These are phyloP conservation scores for Prunus fruticosa DNA, from an alignment of 306 rosid species.

Conservation along the genomic window DNA sequence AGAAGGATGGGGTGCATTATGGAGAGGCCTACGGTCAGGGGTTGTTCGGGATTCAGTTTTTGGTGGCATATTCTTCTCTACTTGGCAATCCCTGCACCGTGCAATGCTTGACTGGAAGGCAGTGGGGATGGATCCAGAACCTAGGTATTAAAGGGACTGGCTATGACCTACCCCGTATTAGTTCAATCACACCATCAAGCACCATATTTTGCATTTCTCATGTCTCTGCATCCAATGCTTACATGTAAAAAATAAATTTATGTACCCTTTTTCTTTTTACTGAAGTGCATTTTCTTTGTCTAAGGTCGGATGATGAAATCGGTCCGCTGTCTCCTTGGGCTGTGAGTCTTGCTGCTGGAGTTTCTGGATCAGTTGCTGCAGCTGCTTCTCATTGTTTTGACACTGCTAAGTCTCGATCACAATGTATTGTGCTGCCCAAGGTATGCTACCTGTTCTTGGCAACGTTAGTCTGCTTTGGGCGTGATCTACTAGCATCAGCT, in stretches of 20 bases:
- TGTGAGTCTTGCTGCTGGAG: constrained; percentile 77
- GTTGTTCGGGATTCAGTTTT: constrained; percentile 80
- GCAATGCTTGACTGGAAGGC: constrained; percentile 90
- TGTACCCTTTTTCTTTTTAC: constrained; percentile 6
- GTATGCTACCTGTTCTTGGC: constrained; percentile 27
- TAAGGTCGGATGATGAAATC: constrained; percentile 69
- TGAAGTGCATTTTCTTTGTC: constrained; percentile 31
- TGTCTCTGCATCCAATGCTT: neutral
- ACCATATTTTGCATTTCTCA: neutral
- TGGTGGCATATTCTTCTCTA: constrained; percentile 77
- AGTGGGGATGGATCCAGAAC: constrained; percentile 71
- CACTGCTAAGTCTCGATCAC: constrained; percentile 77
- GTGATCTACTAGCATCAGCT: neutral
- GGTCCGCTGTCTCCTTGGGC: constrained; percentile 74
- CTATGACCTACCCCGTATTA: neutral
- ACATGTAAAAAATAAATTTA: too few relatives aligned
- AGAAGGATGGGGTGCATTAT: constrained; percentile 82
- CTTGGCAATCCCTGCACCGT: constrained; percentile 84
- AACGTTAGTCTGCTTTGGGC: constrained; percentile 17
- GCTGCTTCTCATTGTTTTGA: constrained; percentile 97
- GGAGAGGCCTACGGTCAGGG: constrained; percentile 88
- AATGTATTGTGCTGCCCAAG: constrained; percentile 78
- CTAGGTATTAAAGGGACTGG: constrained; percentile 51
- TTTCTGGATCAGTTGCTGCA: constrained; percentile 84
- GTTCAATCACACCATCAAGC: neutral